These are phyloP conservation scores for Sphaceloma murrayae DNA, from an alignment of 2,329 filamentous ascomycete species.

Conservation along the genomic window DNA sequence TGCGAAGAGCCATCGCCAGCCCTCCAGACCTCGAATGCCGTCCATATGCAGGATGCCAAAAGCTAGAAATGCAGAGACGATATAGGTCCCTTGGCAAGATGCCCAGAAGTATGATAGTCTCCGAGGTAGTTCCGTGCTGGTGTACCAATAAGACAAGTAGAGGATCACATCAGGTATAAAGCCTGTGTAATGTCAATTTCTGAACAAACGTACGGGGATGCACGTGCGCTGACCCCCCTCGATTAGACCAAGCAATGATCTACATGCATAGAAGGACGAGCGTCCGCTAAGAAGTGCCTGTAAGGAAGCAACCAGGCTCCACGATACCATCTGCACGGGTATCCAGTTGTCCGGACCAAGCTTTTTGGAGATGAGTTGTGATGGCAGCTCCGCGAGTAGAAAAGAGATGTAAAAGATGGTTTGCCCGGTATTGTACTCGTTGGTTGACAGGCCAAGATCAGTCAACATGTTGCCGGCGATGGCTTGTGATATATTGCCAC, in stretches of 20 bases:
- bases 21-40: conserved; percentile 21
- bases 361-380: conserved; percentile 43
- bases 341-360: conserved; percentile 40
- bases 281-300: conserved; percentile 31
- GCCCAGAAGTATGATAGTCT: conserved; percentile 37
- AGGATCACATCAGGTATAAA: conserved; percentile 31
- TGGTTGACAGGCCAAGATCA: conserved; percentile 23
- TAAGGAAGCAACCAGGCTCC: conserved; percentile 30
- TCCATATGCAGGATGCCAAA: conserved; percentile 26
- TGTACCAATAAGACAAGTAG: conserved; percentile 37
- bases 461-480: conserved; percentile 22
- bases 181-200: neutral
- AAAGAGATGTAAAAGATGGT: conserved; percentile 38
- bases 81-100: conserved; percentile 24
- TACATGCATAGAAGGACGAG: conserved; percentile 22
- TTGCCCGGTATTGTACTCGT: conserved; percentile 26
- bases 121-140: conserved; percentile 33
- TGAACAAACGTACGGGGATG: conserved; percentile 21
- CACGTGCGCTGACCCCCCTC: conserved; percentile 29
- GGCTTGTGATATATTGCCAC: conserved; percentile 26
- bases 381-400: conserved; percentile 41
- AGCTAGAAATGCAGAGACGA: conserved; percentile 26
- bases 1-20: conserved; percentile 26
- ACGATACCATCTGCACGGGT: conserved; percentile 30
- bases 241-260: conserved; percentile 22